Percentiles rank a stretch among this genome's conserved stretches.
phyloP scores from a whole-genome alignment of 2,329 filamentous ascomycete species.

The Neospermospora avenae region DNA sequence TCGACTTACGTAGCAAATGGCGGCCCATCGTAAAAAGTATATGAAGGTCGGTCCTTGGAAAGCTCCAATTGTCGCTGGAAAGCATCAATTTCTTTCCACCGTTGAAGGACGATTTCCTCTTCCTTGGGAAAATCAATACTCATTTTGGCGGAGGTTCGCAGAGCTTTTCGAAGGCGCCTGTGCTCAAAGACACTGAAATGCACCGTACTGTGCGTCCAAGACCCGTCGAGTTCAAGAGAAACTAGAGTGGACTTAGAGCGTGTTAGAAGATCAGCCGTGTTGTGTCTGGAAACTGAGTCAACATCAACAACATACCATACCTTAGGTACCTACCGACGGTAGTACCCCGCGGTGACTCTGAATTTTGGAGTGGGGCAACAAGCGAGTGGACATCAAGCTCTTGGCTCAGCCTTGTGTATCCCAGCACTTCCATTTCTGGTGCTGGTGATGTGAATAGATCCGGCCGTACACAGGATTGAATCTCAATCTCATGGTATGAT shows the following conservation, averaged over 20 bases:
- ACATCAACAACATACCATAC: no score
- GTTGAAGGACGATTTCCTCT: constrained; percentile 78
- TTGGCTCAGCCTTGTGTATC: constrained; percentile 7
- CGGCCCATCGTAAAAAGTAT: constrained; percentile 92
- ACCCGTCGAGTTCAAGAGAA: neutral
- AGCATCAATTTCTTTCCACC: constrained; percentile 90
- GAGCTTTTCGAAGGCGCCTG: neutral
- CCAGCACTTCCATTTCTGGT: no score
- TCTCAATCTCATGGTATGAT: no score
- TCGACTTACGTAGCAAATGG: constrained; percentile 62
- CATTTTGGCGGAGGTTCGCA: constrained; percentile 20
- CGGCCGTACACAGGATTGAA: neutral
- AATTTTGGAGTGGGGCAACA: constrained; percentile 6
- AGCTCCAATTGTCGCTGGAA: constrained; percentile 78
- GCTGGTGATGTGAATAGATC: neutral
- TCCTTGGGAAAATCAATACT: constrained; percentile 85
- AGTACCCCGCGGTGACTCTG: constrained; percentile 19
- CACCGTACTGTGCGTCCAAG: neutral
- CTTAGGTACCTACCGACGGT: no score
- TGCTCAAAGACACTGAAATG: neutral
- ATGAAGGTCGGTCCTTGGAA: constrained; percentile 75
- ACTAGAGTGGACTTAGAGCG: neutral
- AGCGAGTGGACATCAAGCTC: neutral
- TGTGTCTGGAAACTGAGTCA: constrained; percentile 1
- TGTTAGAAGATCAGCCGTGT: neutral